A percentile compares a stretch with the other conserved stretches of the same genome.
Evolutionary conservation across 2,329 filamentous ascomycete genomes (phyloP).

Genomic region (Tolypocladium tropicale): DNA sequence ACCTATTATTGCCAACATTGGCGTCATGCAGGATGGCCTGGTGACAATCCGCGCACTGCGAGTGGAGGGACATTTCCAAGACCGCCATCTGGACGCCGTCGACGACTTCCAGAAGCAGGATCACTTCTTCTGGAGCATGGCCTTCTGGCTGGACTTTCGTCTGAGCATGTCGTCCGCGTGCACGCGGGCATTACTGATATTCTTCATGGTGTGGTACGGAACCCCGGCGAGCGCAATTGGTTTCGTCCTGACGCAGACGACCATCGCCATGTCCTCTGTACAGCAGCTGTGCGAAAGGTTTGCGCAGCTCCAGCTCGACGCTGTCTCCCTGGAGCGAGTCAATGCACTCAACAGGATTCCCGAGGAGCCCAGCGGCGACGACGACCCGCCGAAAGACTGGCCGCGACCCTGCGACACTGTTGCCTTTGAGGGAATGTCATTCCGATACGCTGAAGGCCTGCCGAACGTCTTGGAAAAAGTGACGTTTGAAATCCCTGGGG

Average conservation of each 20-base stretch:
- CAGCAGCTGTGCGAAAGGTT: constrained; percentile 64
- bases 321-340: constrained; percentile 80
- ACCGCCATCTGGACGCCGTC: constrained; percentile 67
- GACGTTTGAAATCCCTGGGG: constrained; percentile 60
- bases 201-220: constrained; percentile 64
- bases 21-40: constrained; percentile 73
- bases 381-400: constrained; percentile 67
- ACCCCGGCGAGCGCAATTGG: constrained; percentile 71
- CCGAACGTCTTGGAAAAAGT: constrained; percentile 62
- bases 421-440: constrained; percentile 64
- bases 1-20: constrained; percentile 87
- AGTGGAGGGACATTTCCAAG: constrained; percentile 70
- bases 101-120: constrained; percentile 92
- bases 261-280: constrained; percentile 23
- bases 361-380: constrained; percentile 57
- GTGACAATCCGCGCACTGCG: constrained; percentile 79
- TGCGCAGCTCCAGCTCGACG: constrained; percentile 81
- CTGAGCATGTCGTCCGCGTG: constrained; percentile 52
- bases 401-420: constrained; percentile 63
- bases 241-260: constrained; percentile 59
- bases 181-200: constrained; percentile 63
- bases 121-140: constrained; percentile 88
- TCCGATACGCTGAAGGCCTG: constrained; percentile 69
- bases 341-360: constrained; percentile 73
- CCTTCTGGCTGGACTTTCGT: constrained; percentile 74